These are phyloP conservation scores for Acidomyces sp. DNA, from an alignment of 495 filamentous ascomycete genomes.

Conservation along the genomic window DNA sequence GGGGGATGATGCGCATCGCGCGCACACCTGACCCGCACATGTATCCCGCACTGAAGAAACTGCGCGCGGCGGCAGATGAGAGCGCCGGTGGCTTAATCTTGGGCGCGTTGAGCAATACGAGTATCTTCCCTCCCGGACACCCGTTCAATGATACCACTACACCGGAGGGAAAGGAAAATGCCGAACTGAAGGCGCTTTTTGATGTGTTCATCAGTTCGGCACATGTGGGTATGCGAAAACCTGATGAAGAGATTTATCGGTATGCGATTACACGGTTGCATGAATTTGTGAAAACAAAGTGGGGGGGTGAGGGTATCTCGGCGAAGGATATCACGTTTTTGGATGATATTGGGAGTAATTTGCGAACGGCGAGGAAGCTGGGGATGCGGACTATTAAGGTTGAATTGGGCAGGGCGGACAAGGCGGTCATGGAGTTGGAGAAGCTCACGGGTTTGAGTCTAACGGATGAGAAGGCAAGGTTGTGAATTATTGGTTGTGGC, in stretches of 20 bases:
- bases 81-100: constrained; percentile 44
- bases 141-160: constrained; percentile 11
- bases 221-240: constrained; percentile 80
- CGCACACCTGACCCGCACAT: constrained; percentile 69
- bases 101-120: constrained; percentile 78
- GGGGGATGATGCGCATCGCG: constrained; percentile 76
- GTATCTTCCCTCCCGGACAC: constrained; percentile 51
- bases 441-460: constrained; percentile 42
- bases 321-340: constrained; percentile 69
- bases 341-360: constrained; percentile 91
- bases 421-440: constrained; percentile 62
- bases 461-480: constrained; percentile 28
- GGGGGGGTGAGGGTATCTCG: constrained; percentile 34
- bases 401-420: constrained; percentile 56
- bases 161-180: constrained; percentile 2
- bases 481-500: too few relatives aligned
- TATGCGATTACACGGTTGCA: constrained; percentile 53
- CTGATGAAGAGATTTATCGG: constrained; percentile 68
- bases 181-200: constrained; percentile 17
- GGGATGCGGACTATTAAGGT: constrained; percentile 83
- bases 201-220: constrained; percentile 51
- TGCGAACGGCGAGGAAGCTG: constrained; percentile 60
- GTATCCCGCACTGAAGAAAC: constrained; percentile 63
- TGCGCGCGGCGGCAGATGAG: constrained; percentile 41
- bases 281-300: constrained; percentile 41